Percentiles rank a stretch among this genome's conserved stretches.
Evolutionary conservation across 441 rosid species (phyloP).

Genomic region (Corymbia calophylla): DNA sequence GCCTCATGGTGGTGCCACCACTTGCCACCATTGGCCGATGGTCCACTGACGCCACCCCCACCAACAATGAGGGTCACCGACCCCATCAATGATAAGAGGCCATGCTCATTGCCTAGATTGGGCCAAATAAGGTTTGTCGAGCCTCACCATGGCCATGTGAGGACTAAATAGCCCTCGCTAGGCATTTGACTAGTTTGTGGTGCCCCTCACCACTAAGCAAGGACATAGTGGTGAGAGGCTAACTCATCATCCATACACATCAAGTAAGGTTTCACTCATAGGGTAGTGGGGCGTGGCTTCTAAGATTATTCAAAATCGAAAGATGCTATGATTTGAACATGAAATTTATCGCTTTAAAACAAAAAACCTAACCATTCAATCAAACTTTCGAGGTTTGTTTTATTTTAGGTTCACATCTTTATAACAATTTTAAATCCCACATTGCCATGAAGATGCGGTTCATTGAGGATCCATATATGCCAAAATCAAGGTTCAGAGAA

Average conservation of each 20-base stretch:
- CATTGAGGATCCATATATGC: not conserved
- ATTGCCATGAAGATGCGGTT: not conserved
- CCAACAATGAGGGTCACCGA: not conserved
- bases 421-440: not conserved
- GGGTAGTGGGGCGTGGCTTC: too few relatives aligned
- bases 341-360: not conserved
- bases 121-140: not conserved
- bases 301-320: not conserved
- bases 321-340: not conserved
- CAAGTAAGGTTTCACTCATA: not conserved
- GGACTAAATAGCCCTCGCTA: not conserved
- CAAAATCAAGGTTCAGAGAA: not conserved
- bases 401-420: not conserved
- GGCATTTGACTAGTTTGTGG: not conserved
- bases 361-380: not conserved
- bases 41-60: not conserved
- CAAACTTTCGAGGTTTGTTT: not conserved
- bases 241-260: not conserved
- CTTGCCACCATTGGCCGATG: not conserved
- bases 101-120: not conserved
- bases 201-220: not conserved
- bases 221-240: rapidly evolving
- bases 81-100: not conserved
- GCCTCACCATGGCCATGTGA: not conserved
- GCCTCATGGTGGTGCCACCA: not conserved